Evolutionary conservation across 441 rosid genomes (phyloP), one percentile per base, ranked within the genome.

Genomic region (Pelargonium myrrhifolium): DNA sequence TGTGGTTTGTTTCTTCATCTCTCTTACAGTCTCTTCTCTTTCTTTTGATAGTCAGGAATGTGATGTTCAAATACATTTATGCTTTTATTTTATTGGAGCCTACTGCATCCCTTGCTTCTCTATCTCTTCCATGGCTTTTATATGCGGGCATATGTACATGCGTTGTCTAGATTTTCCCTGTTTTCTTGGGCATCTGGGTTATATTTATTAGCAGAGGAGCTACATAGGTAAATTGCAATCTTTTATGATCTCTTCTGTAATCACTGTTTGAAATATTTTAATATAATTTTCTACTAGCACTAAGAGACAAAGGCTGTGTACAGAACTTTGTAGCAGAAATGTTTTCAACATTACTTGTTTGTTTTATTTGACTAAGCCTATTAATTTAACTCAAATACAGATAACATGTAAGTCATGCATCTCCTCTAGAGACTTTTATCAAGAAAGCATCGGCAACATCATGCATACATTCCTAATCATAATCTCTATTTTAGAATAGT

Each of bases 1-100:
- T 65, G 65, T 81, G 97, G 78, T 75, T 66, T 26, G 71, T 55
- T 62, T 47, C 59, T 60, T 65, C 7, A 12, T 28, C 40, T 37
- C 6, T 64, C 14, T 14, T 22, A 21, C 28, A 22, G 21, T 21
- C 28, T 56, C 61, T 53, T 7, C 3, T n/a, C n/a, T n/a, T n/a
- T n/a, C 18, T 53, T 31, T 31, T 3, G 37, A 31, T 31, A 31
- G 59, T 53, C 59, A 53, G 7, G 24, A 17, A 53, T 53, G 59
- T 8, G 59, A 60, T 60, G 15, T 24, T 60, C 22, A 10, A 47
- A 10, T 47, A 47, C 56, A 17, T 49, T 49, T 49, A 8, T 17
- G 20, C 4, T 49, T 5, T 14, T 49, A 14, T 14, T 17, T 17
- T 12, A 12, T 49, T 49, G 14, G 17, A 15, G 0, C 55, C 22